Conservation (phyloP, 2,329 filamentous ascomycete genomes). For the Fusarium fracticaudum region DNA sequence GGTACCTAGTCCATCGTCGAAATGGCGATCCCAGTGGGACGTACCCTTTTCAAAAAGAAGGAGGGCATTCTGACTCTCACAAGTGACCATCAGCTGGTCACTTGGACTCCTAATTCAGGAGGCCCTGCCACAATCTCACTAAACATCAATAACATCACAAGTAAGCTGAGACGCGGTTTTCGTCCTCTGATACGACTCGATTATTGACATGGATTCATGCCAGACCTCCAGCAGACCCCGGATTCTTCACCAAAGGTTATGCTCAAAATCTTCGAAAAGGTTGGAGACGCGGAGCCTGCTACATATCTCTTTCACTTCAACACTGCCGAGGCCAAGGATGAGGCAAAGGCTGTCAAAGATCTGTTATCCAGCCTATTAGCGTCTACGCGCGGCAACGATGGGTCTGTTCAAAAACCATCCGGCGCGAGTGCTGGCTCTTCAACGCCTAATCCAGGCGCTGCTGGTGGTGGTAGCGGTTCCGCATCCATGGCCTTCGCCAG, state of each 20-base stretch:
- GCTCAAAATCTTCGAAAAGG: slow-evolving; percentile 87
- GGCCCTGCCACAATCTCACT: slow-evolving; percentile 75
- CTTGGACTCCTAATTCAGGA: slow-evolving; percentile 79
- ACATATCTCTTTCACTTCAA: slow-evolving; percentile 92
- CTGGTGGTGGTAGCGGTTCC: slow-evolving; percentile 58
- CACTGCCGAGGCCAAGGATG: slow-evolving; percentile 77
- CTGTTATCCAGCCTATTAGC: slow-evolving; percentile 81
- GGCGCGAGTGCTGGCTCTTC: slow-evolving; percentile 44
- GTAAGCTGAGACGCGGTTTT: slow-evolving; percentile 58
- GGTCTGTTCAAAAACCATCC: slow-evolving; percentile 59
- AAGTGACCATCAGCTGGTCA: slow-evolving; percentile 76
- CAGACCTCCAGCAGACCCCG: slow-evolving; percentile 94
- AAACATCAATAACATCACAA: slow-evolving; percentile 80
- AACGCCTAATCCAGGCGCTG: slow-evolving; percentile 40
- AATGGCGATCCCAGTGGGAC: slow-evolving; percentile 71
- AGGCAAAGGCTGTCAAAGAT: slow-evolving; percentile 88
- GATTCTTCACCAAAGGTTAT: slow-evolving; percentile 90
- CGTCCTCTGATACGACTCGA: not conserved
- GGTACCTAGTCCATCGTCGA: not conserved
- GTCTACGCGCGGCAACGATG: slow-evolving; percentile 67
- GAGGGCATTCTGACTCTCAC: slow-evolving; percentile 85
- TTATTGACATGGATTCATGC: slow-evolving; percentile 3
- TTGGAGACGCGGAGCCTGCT: slow-evolving; percentile 66
- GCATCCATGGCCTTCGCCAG: slow-evolving; percentile 82
- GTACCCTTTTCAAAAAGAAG: slow-evolving; percentile 92